These are phyloP conservation scores for Candida quercuum DNA, from an alignment of 805 yeast genomes.

Conservation along the genomic window DNA sequence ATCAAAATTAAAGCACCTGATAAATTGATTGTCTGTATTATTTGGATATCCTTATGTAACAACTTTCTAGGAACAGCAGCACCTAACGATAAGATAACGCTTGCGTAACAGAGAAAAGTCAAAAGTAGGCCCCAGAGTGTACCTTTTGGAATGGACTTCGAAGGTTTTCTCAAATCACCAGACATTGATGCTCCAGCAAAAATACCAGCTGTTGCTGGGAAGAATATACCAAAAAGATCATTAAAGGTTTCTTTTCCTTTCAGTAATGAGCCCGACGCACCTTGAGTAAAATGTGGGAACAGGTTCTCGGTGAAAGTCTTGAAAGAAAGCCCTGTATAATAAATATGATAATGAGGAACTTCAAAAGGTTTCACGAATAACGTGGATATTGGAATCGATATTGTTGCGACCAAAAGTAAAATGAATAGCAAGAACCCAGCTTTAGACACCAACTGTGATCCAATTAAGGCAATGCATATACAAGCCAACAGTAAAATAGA, in stretches of 20 bases:
- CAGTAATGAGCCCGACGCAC: constrained; percentile 86
- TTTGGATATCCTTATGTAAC: constrained; percentile 72
- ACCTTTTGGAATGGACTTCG: constrained; percentile 89
- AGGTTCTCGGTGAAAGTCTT: constrained; percentile 59
- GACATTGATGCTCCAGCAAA: constrained; percentile 99
- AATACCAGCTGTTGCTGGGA: constrained; percentile 98
- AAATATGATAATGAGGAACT: constrained; percentile 39
- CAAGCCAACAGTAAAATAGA: constrained; percentile 65
- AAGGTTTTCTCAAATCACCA: constrained; percentile 83
- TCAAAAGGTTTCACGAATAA: constrained; percentile 60
- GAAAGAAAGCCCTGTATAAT: constrained; percentile 75
- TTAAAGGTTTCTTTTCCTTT: constrained; percentile 65
- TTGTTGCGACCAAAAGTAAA: constrained; percentile 60
- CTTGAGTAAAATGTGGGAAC: constrained; percentile 74
- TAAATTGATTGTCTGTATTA: constrained; percentile 75
- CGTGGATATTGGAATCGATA: constrained; percentile 78
- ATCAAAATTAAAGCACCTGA: constrained; percentile 62
- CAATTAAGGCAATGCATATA: constrained; percentile 71
- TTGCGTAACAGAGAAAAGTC: constrained; percentile 70
- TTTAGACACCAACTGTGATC: constrained; percentile 73
- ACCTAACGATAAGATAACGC: constrained; percentile 82
- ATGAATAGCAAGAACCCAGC: constrained; percentile 75
- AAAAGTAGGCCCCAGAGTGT: constrained; percentile 77
- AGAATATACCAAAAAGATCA: constrained; percentile 88
- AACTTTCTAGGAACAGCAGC: constrained; percentile 74